Base-by-base conservation (phyloP, 169 alveolate genomes). In the Pseudocohnilembus persalinus region DNA sequence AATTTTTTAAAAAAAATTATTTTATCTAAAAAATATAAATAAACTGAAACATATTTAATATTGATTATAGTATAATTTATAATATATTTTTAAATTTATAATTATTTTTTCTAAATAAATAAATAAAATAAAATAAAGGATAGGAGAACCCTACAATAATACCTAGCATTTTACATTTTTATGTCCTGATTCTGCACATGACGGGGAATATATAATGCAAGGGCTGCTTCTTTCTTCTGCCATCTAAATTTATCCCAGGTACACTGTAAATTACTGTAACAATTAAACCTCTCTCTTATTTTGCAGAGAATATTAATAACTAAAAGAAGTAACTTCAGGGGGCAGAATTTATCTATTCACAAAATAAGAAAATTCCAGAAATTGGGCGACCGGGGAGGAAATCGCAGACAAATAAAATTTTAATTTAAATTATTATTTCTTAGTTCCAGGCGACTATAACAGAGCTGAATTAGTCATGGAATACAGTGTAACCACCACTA, bases 271-370 rank as follows among this genome's bases (percentile, higher is more conserved):
- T 29, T 79, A 73, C 35, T 33, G 82, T 33, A 77, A 77, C 24
- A 77, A 64, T 34, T 28, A 31, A 1, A 1, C 34, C 0, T 33
- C 34, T 33, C 33, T 77, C 1, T 33, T 63, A 11, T 63, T 68
- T n/a, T 20, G 65, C 33, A 29, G 11, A 33, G 82, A 77, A 24
- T 31, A 0, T 6, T 31, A 28, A 27, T 28, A 77, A 28, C 27
- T 68, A 28, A 32, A 24, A 65, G 49, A 76, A 76, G 29, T 73
- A 31, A 32, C 72, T 31, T 74, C 85, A 29, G 90, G 90, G 49
- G 90, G 90, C 1, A 86, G 90, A 75, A 63, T 86, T 6, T 86
- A 79, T 68, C 72, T 82, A 4, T 86, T 79, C 28, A 74, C 81
- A 1, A 34, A 86, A 30, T 74, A 75, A 35, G 1, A 49, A 74